These are phyloP conservation scores for Xylaria sp. DNA, from an alignment of 2,329 filamentous ascomycete species.

Conservation along the genomic window DNA sequence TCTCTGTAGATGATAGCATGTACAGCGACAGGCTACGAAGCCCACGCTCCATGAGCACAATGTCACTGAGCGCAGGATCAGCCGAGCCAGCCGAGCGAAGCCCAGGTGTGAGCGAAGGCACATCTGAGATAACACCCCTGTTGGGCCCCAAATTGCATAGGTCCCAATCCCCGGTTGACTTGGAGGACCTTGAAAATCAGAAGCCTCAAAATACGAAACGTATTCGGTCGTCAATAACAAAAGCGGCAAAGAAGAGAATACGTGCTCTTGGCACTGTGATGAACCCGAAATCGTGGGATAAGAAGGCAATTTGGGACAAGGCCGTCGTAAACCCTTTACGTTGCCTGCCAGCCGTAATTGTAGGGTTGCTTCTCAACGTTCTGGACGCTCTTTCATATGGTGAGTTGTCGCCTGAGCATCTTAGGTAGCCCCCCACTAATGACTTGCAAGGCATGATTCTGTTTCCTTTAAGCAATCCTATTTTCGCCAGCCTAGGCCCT, in stretches of 20 bases:
- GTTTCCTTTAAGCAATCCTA: slow-evolving; percentile 86
- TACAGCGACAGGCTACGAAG: slow-evolving; percentile 20
- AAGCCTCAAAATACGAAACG: slow-evolving; percentile 50
- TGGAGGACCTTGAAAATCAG: slow-evolving; percentile 62
- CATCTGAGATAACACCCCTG: slow-evolving; percentile 60
- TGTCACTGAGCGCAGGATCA: slow-evolving; percentile 21
- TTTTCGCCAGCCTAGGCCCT: slow-evolving; percentile 86
- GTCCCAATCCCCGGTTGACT: slow-evolving; percentile 45
- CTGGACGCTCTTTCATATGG: slow-evolving; percentile 95
- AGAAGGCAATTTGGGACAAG: slow-evolving; percentile 69
- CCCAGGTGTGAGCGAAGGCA: background rate
- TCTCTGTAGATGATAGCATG: slow-evolving; percentile 5
- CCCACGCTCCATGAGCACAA: slow-evolving; percentile 29
- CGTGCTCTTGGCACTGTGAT: slow-evolving; percentile 50
- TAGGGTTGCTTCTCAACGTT: slow-evolving; percentile 90
- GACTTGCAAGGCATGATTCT: slow-evolving; percentile 80
- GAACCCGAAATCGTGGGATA: slow-evolving; percentile 79
- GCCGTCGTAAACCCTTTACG: slow-evolving; percentile 73
- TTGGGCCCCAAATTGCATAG: slow-evolving; percentile 51
- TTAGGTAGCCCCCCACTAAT: slow-evolving; percentile 27
- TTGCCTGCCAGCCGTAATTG: slow-evolving; percentile 84
- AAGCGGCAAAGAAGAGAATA: slow-evolving; percentile 38
- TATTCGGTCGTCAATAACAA: slow-evolving; percentile 45
- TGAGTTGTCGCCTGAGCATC: slow-evolving; percentile 40
- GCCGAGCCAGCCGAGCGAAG: background rate